These are phyloP conservation scores for Candida sp. DNA, from an alignment of 1,139 yeast species.

Conservation along the genomic window DNA sequence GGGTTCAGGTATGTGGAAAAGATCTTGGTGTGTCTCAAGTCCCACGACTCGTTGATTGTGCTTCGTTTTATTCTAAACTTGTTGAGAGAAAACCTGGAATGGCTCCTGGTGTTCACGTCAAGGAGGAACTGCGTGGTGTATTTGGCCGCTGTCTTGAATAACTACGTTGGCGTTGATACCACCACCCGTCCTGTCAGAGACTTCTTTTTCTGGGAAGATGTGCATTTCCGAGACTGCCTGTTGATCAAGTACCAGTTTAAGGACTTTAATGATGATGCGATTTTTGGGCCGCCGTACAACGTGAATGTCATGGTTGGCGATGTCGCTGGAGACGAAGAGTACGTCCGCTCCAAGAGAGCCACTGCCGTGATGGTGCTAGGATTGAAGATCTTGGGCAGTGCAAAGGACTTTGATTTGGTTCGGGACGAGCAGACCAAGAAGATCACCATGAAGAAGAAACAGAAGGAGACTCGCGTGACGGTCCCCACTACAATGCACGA, in stretches of 20 bases:
- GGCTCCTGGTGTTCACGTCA: conserved; percentile 17
- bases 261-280: conserved; percentile 61
- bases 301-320: conserved; percentile 39
- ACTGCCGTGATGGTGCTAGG: conserved; percentile 24
- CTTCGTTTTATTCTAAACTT: conserved; percentile 57
- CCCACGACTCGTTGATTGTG: conserved; percentile 23
- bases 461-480: not conserved
- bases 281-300: conserved; percentile 34
- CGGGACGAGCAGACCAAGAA: not conserved
- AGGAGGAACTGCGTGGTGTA: conserved; percentile 7
- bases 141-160: conserved; percentile 6
- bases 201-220: conserved; percentile 68
- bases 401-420: conserved; percentile 2
- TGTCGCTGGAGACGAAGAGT: conserved; percentile 20
- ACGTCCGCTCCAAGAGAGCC: conserved; percentile 20
- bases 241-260: conserved; percentile 56
- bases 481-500: conserved; percentile 29
- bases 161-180: not conserved
- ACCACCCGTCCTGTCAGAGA: conserved; percentile 40
- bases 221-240: conserved; percentile 59
- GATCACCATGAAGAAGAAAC: not conserved
- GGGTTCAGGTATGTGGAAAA: conserved; percentile 36
- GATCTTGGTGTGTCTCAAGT: conserved; percentile 25
- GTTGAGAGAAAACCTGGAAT: conserved; percentile 48
- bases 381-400: conserved; percentile 8